A percentile compares a stretch with the other conserved stretches of the same genome.
Conservation (phyloP, 805 yeast species). For the Saccharomyces kudriavzevii region DNA sequence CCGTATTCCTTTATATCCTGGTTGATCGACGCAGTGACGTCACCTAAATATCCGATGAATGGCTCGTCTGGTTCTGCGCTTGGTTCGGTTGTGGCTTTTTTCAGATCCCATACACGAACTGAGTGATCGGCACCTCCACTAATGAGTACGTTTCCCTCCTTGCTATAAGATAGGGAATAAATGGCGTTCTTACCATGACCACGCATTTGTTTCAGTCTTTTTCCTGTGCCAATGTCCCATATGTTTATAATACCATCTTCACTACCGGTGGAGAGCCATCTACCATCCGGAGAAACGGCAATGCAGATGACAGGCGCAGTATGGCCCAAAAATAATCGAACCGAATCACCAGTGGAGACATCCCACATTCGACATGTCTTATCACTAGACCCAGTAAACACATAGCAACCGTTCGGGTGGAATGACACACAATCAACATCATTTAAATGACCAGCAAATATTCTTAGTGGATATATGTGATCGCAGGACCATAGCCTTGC, state of each 20-base stretch:
- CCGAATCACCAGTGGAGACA: slow-evolving; percentile 77
- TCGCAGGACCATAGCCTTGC: slow-evolving; percentile 97
- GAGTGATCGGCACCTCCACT: slow-evolving; percentile 90
- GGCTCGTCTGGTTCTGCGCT: slow-evolving; percentile 72
- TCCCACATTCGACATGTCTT: slow-evolving; percentile 99
- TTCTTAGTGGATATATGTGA: slow-evolving; percentile 90
- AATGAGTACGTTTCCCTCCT: slow-evolving; percentile 82
- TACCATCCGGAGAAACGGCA: slow-evolving; percentile 93
- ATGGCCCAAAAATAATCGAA: slow-evolving; percentile 87
- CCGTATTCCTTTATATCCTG: slow-evolving; percentile 41
- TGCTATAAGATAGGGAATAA: slow-evolving; percentile 74
- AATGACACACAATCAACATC: slow-evolving; percentile 93
- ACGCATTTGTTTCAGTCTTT: slow-evolving; percentile 80
- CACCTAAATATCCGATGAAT: slow-evolving; percentile 32
- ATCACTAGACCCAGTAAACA: slow-evolving; percentile 92
- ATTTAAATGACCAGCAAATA: slow-evolving; percentile 93
- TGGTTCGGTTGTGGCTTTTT: slow-evolving; percentile 71
- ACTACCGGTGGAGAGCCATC: slow-evolving; percentile 93
- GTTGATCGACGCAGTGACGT: slow-evolving; percentile 25
- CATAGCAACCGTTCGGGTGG: slow-evolving; percentile 93
- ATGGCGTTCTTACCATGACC: slow-evolving; percentile 89
- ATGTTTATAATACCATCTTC: slow-evolving; percentile 82
- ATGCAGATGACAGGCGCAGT: slow-evolving; percentile 78
- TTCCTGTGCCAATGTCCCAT: slow-evolving; percentile 92
- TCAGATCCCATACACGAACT: slow-evolving; percentile 93